Evolutionary conservation across 129 eudicot species (phyloP).

Genomic region (Ambrosia trifida): DNA sequence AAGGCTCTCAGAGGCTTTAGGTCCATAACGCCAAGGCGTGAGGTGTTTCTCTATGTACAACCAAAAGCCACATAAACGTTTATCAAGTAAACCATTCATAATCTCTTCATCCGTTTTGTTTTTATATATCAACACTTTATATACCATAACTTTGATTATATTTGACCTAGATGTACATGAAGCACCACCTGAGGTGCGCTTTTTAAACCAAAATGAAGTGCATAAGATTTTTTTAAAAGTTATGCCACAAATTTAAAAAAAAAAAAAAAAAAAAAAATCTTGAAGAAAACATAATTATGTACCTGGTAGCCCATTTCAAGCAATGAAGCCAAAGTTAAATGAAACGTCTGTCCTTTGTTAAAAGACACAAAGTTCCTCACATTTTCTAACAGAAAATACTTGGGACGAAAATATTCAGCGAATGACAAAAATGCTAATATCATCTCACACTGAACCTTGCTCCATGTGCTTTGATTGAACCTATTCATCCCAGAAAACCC

Average conservation of each 20-base stretch:
- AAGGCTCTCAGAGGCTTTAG: too few species aligned
- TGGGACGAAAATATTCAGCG: constrained; percentile 66
- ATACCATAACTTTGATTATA: too few species aligned
- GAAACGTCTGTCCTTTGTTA: constrained; percentile 66
- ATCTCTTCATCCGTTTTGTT: too few species aligned
- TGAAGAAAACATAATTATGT: constrained; percentile 3
- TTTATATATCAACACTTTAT: too few species aligned
- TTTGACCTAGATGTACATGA: too few species aligned
- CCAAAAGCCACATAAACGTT: too few species aligned
- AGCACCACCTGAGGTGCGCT: too few species aligned
- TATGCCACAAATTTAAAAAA: not conserved
- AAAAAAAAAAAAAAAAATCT: not conserved
- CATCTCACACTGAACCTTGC: constrained; percentile 68
- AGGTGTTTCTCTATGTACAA: too few species aligned
- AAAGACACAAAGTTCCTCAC: constrained; percentile 69
- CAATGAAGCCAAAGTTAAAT: constrained; percentile 52
- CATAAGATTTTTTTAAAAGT: too few species aligned
- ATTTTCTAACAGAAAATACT: constrained; percentile 53
- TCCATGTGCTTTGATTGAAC: constrained; percentile 59
- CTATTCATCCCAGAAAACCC: constrained; percentile 67
- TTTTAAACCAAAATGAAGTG: too few species aligned
- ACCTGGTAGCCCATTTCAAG: constrained; percentile 75
- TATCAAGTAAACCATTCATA: too few species aligned
- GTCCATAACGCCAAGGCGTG: too few species aligned
- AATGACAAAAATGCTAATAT: constrained; percentile 60